Evolutionary conservation across 2,329 filamentous ascomycete species (phyloP), one percentile per base, ranked within the genome.

Genomic region (Hypoxylon rubiginosum): DNA sequence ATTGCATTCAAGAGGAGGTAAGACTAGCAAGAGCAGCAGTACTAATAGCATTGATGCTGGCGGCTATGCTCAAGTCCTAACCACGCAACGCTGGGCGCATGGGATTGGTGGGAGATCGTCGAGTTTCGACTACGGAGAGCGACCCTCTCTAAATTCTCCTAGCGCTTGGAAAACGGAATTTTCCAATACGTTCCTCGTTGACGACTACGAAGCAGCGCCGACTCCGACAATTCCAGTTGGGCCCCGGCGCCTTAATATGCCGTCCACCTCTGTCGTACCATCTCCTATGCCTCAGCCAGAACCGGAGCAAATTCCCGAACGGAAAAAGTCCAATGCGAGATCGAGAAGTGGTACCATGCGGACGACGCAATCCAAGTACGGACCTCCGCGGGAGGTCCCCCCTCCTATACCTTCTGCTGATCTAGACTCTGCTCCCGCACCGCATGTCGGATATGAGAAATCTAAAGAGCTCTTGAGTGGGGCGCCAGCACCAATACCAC

Each of bases 171-270:
- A 83, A 67, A 75, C 82, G 66, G 84, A 87, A 46, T 83, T 84
- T 66, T 79, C 83, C 62, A 83, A 82, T 69, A 81, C 79, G 62
- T 84, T 84, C 69, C 79, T 85, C 69, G 79, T 86, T 73, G 82
- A 85, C 72, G 87, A 91, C 72, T 89, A 91, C 79, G 92, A 96
- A 76, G 92, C 93, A 55, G 94, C 94, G 26, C 94, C 95, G 13
- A 95, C 91, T 39, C 95, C 95, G 4, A 94, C 90, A 28, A 85
- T 97, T 36, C 93, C 93, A 34, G 91, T 86, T 52, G 94, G 94
- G 4, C 93, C 94, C 61, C 88, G 93, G 64, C 82, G 82, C 45
- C 55, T 62, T 28, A 62, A 70, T 32, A 46, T 70, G 46, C 73
- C 76, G 17, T 75, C 79, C 7, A 80, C 82, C 60, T 79, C 84